Base-by-base conservation (phyloP, 306 rosid genomes). In the Fagus sylvatica region DNA sequence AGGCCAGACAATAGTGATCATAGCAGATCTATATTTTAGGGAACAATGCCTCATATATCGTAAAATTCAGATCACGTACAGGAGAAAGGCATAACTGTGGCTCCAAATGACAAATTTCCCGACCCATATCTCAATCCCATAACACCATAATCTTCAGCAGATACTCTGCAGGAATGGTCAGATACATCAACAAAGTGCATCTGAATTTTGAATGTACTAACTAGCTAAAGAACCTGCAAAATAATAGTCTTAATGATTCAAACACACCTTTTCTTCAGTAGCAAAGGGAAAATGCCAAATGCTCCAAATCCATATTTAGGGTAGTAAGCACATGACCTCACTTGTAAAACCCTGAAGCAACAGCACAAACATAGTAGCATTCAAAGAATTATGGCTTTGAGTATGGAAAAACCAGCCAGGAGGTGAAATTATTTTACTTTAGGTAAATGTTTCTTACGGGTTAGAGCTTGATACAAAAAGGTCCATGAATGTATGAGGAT, bases 61-160 rank as follows among this genome's bases (percentile, higher is more conserved):
- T 74, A 60, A 65, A 76, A 64, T 71, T 40, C 51, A 33, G 74
- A 70, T 53, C 69, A 83, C 95, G 49, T 89, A 95, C 99, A 53
- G 73, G 86, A 81, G 67, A 93, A 87, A 64, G 98, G 99, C 90
- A 56, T 42, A 79, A 86, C 68, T 68, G 94, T 90, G 69, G 87
- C 89, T 71, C 99, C 97, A 84, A 79, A 59, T 28, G 98, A 93
- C 71, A 91, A 82, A 86, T 88, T 93, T 80, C 80, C 84, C 0
- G 99, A 85, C 82, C 98, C 97, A 71, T 92, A 95, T 95, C 98
- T 88, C 87, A 95, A 83, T 72, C 99, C 98, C 88, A 93, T 77
- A 74, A 85, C 78, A 65, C 98, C 93, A 75, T 79, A 84, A 80
- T 95, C 99, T 79, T 90, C 82, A 65, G 90, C 81, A 64, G 88